Evolutionary conservation across 805 yeast genomes (phyloP).

Genomic region (Kurtzmaniella fragi): DNA sequence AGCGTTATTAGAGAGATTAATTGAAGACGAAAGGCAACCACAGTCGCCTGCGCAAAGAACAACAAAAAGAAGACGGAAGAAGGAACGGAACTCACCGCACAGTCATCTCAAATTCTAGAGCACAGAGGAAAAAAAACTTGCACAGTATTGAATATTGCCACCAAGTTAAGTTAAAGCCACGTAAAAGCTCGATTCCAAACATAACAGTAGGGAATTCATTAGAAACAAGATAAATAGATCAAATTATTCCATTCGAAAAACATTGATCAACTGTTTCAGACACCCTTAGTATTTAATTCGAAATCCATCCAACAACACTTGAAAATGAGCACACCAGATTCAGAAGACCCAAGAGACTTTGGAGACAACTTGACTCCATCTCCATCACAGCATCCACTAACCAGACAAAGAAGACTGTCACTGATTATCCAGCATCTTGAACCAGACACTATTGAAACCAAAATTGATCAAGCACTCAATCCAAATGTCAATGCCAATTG

Average conservation of each 20-base stretch:
- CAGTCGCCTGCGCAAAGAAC: neutral
- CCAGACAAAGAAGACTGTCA: slow-evolving; percentile 67
- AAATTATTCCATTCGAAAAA: too few species aligned
- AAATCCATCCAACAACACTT: neutral
- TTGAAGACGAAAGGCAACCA: neutral
- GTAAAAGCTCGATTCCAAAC: too few species aligned
- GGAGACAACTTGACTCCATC: slow-evolving; percentile 17
- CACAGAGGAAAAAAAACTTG: neutral
- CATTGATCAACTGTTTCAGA: too few species aligned
- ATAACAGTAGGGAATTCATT: too few species aligned
- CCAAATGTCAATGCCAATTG: slow-evolving; percentile 93
- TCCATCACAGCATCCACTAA: slow-evolving; percentile 20
- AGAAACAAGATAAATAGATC: too few species aligned
- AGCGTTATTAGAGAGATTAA: neutral
- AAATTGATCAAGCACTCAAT: slow-evolving; percentile 82
- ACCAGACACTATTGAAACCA: slow-evolving; percentile 88
- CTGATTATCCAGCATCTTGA: slow-evolving; percentile 86
- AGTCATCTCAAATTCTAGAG: neutral
- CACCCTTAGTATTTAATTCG: too few species aligned
- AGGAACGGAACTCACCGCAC: neutral
- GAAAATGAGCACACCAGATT: neutral
- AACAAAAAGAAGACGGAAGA: too few species aligned
- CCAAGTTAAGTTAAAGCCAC: too few species aligned
- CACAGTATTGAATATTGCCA: neutral
- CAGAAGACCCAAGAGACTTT: neutral